Base-by-base conservation (phyloP, 78 protist species). In the Dictyostelium intermedium region DNA sequence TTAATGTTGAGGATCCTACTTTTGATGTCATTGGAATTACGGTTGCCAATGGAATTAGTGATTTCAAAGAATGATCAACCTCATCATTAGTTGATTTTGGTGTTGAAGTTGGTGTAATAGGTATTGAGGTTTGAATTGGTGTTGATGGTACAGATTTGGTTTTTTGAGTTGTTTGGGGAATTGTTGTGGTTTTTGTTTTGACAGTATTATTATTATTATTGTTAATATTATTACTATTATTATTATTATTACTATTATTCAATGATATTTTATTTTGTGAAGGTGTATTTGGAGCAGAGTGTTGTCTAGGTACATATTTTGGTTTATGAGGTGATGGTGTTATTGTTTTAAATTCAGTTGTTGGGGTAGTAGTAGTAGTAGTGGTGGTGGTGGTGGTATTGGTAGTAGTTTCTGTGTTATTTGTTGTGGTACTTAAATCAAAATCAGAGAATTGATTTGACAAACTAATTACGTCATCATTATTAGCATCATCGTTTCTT, bases 361-460 rank as follows among this genome's bases (percentile, higher is more conserved):
- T 18, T 16, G 61, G n/a, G 0, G 53, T 45, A 45, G 53, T 45
- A 41, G 16, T 45, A 32, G 50, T 13, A 32, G 81, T 0, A 13
- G 81, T 34, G 0, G 81, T 16, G 11, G 32, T 41, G 5, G 80
- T 73, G 6, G 47, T 77, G 9, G 61, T 9, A 25, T 16, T 41
- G 23, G 50, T 74, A 14, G 5, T 74, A 20, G 13, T 74, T 4
- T 27, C 18, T 30, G 47, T 72, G 30, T 13, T 34, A 6, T 8
- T 74, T 74, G 81, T 32, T 5, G 81, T 74, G 8, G 50, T 35
- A 41, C 25, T 41, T 77, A 43, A 34, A 72, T 34, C 79, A 72
- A 72, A 32, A 72, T 72, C 79, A 18, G 79, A 72, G 39, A 72
- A 72, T 72, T 72, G 79, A 72, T 72, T 77, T 77, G 82, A 43